Evolutionary conservation across 2,329 filamentous ascomycete genomes (phyloP), one percentile per base, ranked within the genome.

Genomic region (Catunica adiposa): DNA sequence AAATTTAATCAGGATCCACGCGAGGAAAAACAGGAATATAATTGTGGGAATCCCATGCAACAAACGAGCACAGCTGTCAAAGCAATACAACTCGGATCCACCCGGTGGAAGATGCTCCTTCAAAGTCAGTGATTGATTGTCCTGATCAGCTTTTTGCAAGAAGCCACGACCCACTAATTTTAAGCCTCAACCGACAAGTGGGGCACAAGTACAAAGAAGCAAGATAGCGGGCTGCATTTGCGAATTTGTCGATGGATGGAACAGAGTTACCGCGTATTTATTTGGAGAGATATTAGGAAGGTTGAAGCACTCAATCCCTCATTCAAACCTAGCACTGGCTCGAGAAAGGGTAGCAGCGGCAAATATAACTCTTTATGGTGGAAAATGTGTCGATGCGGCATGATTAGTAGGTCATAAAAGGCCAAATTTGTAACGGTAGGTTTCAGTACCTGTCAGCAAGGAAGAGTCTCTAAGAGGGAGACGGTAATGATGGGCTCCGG

Each of bases 71-170:
- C 23, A 48, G 20, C 44, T 48, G 22, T 48, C 44, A 48, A 48
- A 48, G 23, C 17, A 48, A 48, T 48, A 48, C 22, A 48, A 25
- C 20, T 48, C 44, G 44, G 44, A 48, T 48, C 44, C 44, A 48
- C 22, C 44, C 44, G 44, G 23, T 9, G 11, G 44, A 25, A 11
- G 22, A 25, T 25, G 11, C 44, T 48, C 22, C 20, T 48, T 48
- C 22, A 5, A 34, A 34, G 29, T 48, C 22, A 5, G 11, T 5
- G 29, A 34, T 5, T 34, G 29, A 34, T 34, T 34, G 11, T 34
- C 29, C 11, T 34, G 11, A 34, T 34, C 29, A 34, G 11, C 11
- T 42, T 4, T 42, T n/a, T 42, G 38, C 38, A 42, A 4, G 11
- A 15, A n/a, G 11, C 4, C 15, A 5, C 4, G 15, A 42, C 15